phyloP scores from a whole-genome alignment of 192 early-diverging fungal species.

The Chytriomyces sp. region DNA sequence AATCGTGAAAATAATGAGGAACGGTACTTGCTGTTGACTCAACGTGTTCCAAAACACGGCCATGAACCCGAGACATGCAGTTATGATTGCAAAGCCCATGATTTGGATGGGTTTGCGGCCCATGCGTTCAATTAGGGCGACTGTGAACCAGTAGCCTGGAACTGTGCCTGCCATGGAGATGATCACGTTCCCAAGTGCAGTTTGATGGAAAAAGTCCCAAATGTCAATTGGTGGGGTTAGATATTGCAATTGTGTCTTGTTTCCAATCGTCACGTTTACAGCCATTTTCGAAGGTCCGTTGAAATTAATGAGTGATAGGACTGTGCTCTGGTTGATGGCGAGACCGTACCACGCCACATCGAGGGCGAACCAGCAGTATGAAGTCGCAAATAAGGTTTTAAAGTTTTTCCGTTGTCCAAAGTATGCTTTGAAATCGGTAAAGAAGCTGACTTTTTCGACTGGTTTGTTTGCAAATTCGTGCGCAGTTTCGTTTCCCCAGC shows the following conservation, averaged over 20 bases:
- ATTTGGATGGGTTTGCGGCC: slow-evolving; percentile 88
- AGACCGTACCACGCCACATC: slow-evolving; percentile 44
- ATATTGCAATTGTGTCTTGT: slow-evolving; percentile 36
- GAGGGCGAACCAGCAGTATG: slow-evolving; percentile 40
- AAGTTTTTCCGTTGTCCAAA: slow-evolving; percentile 82
- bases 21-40: slow-evolving; percentile 11
- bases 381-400: slow-evolving; percentile 63
- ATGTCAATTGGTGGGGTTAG: slow-evolving; percentile 9
- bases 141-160: slow-evolving; percentile 92
- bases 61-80: slow-evolving; percentile 68
- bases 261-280: not conserved
- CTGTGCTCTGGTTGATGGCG: slow-evolving; percentile 29
- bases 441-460: slow-evolving; percentile 11
- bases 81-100: slow-evolving; percentile 77
- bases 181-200: slow-evolving; percentile 81
- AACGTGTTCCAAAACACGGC: slow-evolving; percentile 10
- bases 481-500: not conserved
- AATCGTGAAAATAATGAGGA: slow-evolving; percentile 68
- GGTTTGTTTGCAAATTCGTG: slow-evolving; percentile 16
- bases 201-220: slow-evolving; percentile 59
- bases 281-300: not conserved
- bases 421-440: slow-evolving; percentile 62
- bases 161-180: slow-evolving; percentile 68
- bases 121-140: slow-evolving; percentile 78
- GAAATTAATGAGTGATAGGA: slow-evolving; percentile 31